Base-by-base conservation (phyloP, 2,329 filamentous ascomycete species). In the Diaporthe sp. region DNA sequence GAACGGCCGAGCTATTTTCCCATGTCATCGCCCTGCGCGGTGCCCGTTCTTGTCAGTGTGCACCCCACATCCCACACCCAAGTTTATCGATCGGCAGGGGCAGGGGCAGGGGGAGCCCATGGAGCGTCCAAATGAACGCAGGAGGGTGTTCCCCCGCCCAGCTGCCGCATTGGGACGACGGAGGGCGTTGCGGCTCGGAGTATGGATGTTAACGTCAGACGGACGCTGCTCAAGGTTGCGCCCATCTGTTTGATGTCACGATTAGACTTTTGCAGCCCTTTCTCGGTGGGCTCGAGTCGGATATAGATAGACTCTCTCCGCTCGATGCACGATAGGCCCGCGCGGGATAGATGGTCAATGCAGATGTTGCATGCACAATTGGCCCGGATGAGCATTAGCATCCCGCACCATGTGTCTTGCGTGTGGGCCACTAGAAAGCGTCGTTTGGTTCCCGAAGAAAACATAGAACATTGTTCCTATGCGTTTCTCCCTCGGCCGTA, bases 381-480 rank as follows among this genome's bases (percentile, higher is more conserved):
- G 65, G n/a, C 37, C 42, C 46, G 65, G 65, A 55, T 9, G 65
- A 55, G 49, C 46, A 42, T 68, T 25, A 22, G 25, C 61, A 65
- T 65, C 25, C 34, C 46, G 34, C 49, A 55, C 34, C 34, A 53
- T 28, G 34, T 39, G 17, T 28, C 65, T 31, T 25, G n/a, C 19
- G 17, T 19, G 44, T 19, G 34, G 34, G 22, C 28, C 65, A 70
- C 46, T 55, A 28, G 37, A 46, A 19, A 42, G 28, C 15, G 22
- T 28, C n/a, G 65, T 49, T 55, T 70, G 65, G 13, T 70, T 28
- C 65, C 49, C 49, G 65, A 53, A 8, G 44, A 55, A 70, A 70
- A 70, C 65, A 55, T 70, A 31, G 65, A 70, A 70, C 65, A 70
- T 55, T 70, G 65, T 70, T 70, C 65, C 34, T 70, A 70, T 70